These are phyloP conservation scores for Pichiaceae sp. DNA, from an alignment of 1,139 yeast genomes.

Conservation along the genomic window DNA sequence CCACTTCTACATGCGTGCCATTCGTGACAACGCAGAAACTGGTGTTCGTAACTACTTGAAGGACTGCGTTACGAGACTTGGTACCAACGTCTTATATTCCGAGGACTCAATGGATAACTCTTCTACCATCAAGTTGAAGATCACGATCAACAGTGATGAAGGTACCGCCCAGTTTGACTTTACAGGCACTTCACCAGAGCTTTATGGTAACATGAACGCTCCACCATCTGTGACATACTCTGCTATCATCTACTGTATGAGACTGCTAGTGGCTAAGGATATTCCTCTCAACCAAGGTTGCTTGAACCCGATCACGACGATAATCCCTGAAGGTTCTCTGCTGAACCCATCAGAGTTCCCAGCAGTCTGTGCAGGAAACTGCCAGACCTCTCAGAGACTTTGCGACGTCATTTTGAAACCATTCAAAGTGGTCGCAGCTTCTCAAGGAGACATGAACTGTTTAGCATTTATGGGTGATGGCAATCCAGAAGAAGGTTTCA, in stretches of 20 bases:
- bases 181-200: conserved; percentile 38
- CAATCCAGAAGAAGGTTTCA: conserved; percentile 38
- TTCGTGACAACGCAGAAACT: conserved; percentile 50
- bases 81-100: conserved; percentile 32
- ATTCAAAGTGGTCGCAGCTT: conserved; percentile 34
- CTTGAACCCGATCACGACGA: conserved; percentile 32
- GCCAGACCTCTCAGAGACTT: conserved; percentile 38
- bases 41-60: conserved; percentile 36
- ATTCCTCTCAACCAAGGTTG: conserved; percentile 41
- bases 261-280: conserved; percentile 36
- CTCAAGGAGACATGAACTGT: conserved; percentile 38
- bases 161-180: conserved; percentile 46
- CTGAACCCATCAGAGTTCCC: conserved; percentile 34
- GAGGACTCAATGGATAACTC: conserved; percentile 58
- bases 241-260: conserved; percentile 34
- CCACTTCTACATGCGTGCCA: conserved; percentile 51
- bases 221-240: conserved; percentile 35
- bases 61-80: conserved; percentile 23
- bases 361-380: conserved; percentile 43
- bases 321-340: conserved; percentile 31
- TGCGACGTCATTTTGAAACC: conserved; percentile 35
- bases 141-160: conserved; percentile 28
- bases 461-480: no score
- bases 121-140: conserved; percentile 36
- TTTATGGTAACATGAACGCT: conserved; percentile 35